These are phyloP conservation scores for Manihot esculenta DNA, from an alignment of 441 rosid genomes.

Conservation along the genomic window DNA sequence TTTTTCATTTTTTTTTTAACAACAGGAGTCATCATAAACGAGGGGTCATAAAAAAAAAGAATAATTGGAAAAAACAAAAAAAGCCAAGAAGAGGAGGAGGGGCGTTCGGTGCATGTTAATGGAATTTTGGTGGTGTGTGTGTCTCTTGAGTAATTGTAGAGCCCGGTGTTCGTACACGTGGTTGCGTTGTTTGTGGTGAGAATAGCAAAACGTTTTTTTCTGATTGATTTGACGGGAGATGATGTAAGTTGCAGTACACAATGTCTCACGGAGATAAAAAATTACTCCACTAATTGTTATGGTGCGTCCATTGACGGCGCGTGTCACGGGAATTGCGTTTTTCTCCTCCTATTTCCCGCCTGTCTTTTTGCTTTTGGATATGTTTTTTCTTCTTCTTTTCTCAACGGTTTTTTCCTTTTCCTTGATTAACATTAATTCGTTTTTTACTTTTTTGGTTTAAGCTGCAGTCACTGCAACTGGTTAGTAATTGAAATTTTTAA, in stretches of 20 bases:
- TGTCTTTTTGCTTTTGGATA: conserved; percentile 1
- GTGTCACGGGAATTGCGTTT: neutral
- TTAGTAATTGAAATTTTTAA: too few relatives aligned
- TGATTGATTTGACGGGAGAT: neutral
- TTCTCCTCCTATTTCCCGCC: conserved; percentile 7
- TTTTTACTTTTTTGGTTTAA: too few relatives aligned
- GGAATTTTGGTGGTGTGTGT: neutral
- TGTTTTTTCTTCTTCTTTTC: too few relatives aligned
- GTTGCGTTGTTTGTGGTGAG: neutral
- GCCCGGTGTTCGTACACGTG: conserved; percentile 1
- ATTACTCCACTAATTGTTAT: neutral
- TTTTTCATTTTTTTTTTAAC: too few relatives aligned
- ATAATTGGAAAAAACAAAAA: too few relatives aligned
- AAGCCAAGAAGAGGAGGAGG: too few relatives aligned
- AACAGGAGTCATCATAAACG: too few relatives aligned
- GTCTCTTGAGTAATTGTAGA: too few relatives aligned
- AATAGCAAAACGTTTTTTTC: neutral
- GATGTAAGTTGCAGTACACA: conserved; percentile 16
- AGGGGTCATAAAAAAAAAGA: too few relatives aligned
- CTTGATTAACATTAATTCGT: too few relatives aligned
- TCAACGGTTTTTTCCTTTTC: too few relatives aligned
- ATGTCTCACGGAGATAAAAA: neutral
- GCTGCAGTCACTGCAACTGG: too few relatives aligned
- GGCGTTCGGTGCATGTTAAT: neutral
- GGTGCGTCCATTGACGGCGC: neutral